Conservation (phyloP, 495 filamentous ascomycete genomes). For the Elasticomyces elasticus region DNA sequence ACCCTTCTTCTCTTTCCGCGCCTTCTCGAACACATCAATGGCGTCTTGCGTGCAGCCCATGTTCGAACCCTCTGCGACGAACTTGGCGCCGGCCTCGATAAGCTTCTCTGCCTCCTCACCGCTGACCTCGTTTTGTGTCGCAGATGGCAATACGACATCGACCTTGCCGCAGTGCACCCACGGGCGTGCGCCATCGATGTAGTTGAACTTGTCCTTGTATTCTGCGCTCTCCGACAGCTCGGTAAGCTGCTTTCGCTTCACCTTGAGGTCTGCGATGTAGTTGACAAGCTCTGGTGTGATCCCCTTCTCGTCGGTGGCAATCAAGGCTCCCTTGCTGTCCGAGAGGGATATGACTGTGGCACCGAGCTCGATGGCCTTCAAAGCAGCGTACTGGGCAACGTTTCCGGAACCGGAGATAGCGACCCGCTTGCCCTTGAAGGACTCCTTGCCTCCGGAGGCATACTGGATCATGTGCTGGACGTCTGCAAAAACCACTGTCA, state of each 20-base stretch:
- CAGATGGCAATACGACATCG: constrained; percentile 83
- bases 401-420: constrained; percentile 96
- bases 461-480: constrained; percentile 92
- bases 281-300: constrained; percentile 72
- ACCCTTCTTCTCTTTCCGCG: constrained; percentile 59
- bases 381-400: constrained; percentile 94
- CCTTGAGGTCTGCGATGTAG: constrained; percentile 72
- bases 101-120: constrained; percentile 79
- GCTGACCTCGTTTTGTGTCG: constrained; percentile 95
- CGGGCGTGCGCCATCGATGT: constrained; percentile 77
- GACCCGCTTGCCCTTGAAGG: constrained; percentile 84
- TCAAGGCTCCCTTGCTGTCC: constrained; percentile 75
- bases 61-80: constrained; percentile 95
- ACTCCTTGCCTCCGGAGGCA: constrained; percentile 67
- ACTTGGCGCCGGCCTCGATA: constrained; percentile 64
- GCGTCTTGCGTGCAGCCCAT: constrained; percentile 97
- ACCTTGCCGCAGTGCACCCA: constrained; percentile 83
- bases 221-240: constrained; percentile 43
- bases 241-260: constrained; percentile 71
- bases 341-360: constrained; percentile 88
- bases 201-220: constrained; percentile 63
- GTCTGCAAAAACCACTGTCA: constrained; percentile 34
- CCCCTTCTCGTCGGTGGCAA: constrained; percentile 53
- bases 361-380: constrained; percentile 94
- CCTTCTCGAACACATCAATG: constrained; percentile 84